A percentile compares a stretch with the other conserved stretches of the same genome.
Conservation (phyloP, 805 yeast species). For the Pichia rugopelliculosa region DNA sequence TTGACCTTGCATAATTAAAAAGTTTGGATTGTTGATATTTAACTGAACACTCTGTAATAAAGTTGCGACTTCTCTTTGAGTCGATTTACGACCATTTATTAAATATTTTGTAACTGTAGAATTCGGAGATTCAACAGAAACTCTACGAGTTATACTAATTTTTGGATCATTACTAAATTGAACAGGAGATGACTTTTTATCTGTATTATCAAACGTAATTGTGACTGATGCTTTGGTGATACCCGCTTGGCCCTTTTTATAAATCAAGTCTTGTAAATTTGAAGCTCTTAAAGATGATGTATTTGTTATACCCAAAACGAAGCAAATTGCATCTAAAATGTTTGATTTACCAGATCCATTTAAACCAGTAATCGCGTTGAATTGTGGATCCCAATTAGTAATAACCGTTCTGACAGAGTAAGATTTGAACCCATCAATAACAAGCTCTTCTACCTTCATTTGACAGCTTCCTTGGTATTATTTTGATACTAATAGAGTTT, state of each 20-base stretch:
- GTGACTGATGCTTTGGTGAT: conserved; percentile 96
- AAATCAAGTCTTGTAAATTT: conserved; percentile 86
- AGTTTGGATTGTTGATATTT: conserved; percentile 94
- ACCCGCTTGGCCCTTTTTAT: conserved; percentile 97
- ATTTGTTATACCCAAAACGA: conserved; percentile 92
- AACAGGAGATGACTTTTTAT: conserved; percentile 69
- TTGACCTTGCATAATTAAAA: conserved; percentile 97
- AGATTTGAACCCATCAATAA: conserved; percentile 95
- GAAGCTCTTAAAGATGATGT: conserved; percentile 95
- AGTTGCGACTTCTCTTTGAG: conserved; percentile 84
- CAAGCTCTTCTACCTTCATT: conserved; percentile 93
- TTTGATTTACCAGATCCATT: conserved; percentile 98
- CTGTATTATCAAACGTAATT: conserved; percentile 85
- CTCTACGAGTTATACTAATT: conserved; percentile 87
- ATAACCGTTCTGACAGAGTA: conserved; percentile 96
- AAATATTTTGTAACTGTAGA: conserved; percentile 49
- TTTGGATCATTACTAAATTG: conserved; percentile 74
- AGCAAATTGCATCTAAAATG: conserved; percentile 93
- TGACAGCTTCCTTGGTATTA: too few species aligned
- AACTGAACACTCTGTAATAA: conserved; percentile 91
- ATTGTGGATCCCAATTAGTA: conserved; percentile 91
- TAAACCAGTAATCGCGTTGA: conserved; percentile 95
- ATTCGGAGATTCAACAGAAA: conserved; percentile 70
- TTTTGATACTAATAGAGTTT: too few species aligned
- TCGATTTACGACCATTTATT: conserved; percentile 94